phyloP scores from a whole-genome alignment of 2,329 filamentous ascomycete species.

The Penicillium nordicum region DNA sequence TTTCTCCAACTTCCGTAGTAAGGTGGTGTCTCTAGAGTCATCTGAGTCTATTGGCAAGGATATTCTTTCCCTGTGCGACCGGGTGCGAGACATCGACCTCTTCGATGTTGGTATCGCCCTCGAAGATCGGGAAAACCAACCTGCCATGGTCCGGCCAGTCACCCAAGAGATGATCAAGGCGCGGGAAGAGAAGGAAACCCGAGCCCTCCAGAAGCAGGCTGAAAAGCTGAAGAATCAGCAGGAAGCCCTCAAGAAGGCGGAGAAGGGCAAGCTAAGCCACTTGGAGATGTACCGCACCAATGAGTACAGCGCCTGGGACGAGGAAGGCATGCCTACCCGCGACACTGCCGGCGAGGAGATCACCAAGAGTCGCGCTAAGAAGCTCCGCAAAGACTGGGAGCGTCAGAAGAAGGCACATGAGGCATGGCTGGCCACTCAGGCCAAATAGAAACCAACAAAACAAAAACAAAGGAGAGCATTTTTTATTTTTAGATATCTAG shows the following conservation, averaged over 20 bases:
- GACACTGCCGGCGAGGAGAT: slow-evolving; percentile 75
- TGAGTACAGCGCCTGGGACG: slow-evolving; percentile 76
- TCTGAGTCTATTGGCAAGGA: slow-evolving; percentile 62
- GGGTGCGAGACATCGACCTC: slow-evolving; percentile 74
- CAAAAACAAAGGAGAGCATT: slow-evolving; percentile 3
- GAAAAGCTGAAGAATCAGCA: slow-evolving; percentile 59
- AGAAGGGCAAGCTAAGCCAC: slow-evolving; percentile 57
- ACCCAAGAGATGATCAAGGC: slow-evolving; percentile 56
- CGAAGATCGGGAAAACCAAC: slow-evolving; percentile 69
- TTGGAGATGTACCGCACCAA: slow-evolving; percentile 56
- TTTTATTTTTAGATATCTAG: background rate
- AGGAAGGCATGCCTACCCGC: slow-evolving; percentile 73
- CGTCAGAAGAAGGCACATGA: slow-evolving; percentile 69
- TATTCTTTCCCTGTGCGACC: slow-evolving; percentile 73
- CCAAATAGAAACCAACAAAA: slow-evolving; percentile 13
- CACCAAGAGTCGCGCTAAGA: slow-evolving; percentile 75
- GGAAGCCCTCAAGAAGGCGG: slow-evolving; percentile 50
- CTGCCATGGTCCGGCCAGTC: slow-evolving; percentile 69
- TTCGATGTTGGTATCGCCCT: slow-evolving; percentile 82
- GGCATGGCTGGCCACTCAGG: slow-evolving; percentile 24
- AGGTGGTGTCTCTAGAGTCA: slow-evolving; percentile 37
- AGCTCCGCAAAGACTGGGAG: slow-evolving; percentile 84
- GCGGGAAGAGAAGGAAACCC: slow-evolving; percentile 53
- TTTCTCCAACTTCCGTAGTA: slow-evolving; percentile 42
- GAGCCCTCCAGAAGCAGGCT: slow-evolving; percentile 47